Conservation (phyloP, 805 yeast species). For the Wickerhamiella parazyma region DNA sequence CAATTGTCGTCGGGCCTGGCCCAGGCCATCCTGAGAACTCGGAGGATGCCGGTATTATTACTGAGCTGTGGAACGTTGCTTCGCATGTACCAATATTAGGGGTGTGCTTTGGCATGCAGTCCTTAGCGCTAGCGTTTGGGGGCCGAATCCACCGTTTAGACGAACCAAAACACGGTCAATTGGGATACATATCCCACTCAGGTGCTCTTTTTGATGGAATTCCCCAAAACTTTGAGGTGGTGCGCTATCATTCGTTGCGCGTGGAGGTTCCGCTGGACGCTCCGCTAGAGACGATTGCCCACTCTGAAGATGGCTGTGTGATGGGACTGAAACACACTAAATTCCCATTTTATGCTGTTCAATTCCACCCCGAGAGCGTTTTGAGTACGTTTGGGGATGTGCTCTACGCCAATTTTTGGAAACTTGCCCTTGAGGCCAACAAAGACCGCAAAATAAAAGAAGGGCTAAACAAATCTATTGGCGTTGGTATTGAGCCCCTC, state of each 20-base stretch:
- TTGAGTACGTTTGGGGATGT: conserved; percentile 57
- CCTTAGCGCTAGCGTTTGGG: conserved; percentile 54
- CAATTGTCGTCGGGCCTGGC: conserved; percentile 87
- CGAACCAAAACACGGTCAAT: conserved; percentile 74
- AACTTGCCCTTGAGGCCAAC: conserved; percentile 26
- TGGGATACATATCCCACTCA: conserved; percentile 36
- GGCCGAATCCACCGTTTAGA: conserved; percentile 38
- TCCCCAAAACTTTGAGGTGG: conserved; percentile 43
- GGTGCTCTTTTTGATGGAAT: conserved; percentile 32
- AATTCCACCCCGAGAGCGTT: conserved; percentile 93
- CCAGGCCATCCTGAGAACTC: conserved; percentile 74
- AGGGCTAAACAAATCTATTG: neutral
- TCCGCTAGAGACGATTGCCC: conserved; percentile 16
- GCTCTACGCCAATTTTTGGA: conserved; percentile 52
- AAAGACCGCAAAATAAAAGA: neutral
- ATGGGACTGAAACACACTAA: conserved; percentile 65
- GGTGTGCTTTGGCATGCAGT: conserved; percentile 86
- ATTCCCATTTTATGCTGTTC: conserved; percentile 81
- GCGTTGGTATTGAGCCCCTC: conserved; percentile 3
- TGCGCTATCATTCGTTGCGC: conserved; percentile 79
- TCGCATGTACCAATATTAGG: conserved; percentile 64
- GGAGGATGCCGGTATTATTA: conserved; percentile 61
- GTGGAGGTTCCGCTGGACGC: conserved; percentile 24
- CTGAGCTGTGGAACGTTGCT: conserved; percentile 35
- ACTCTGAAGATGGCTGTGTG: conserved; percentile 32